Percentiles rank a stretch among this genome's conserved stretches.
Evolutionary conservation across 495 filamentous ascomycete species (phyloP).

Genomic region (Neurospora sp.): DNA sequence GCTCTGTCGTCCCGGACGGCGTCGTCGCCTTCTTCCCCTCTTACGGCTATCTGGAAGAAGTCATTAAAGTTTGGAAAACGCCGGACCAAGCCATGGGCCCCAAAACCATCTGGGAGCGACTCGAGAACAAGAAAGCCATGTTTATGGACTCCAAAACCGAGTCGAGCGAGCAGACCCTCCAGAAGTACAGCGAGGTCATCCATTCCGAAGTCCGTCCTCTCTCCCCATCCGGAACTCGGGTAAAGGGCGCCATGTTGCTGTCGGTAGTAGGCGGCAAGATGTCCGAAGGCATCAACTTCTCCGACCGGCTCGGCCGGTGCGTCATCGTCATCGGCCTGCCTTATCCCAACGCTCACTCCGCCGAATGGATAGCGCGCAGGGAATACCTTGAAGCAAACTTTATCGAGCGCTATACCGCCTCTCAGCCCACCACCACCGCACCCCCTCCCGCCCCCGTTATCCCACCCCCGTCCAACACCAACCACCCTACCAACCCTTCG

Average conservation of each 20-base stretch:
- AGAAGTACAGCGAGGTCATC: constrained; percentile 61
- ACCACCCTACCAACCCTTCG: not conserved
- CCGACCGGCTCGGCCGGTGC: constrained; percentile 77
- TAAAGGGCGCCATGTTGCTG: constrained; percentile 65
- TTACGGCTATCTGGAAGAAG: constrained; percentile 76
- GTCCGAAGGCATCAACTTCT: constrained; percentile 97
- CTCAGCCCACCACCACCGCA: not conserved
- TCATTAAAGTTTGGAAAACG: constrained; percentile 57
- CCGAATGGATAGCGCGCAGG: constrained; percentile 86
- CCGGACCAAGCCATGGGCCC: constrained; percentile 4
- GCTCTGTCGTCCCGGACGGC: constrained; percentile 70
- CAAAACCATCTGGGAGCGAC: constrained; percentile 39
- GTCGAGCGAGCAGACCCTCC: constrained; percentile 56
- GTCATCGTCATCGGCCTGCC: constrained; percentile 85
- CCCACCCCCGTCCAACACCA: not conserved
- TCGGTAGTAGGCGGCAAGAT: constrained; percentile 92
- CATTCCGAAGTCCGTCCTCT: constrained; percentile 18
- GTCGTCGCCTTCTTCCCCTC: constrained; percentile 96
- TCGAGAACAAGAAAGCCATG: constrained; percentile 53
- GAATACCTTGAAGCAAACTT: constrained; percentile 73
- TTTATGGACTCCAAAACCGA: constrained; percentile 55
- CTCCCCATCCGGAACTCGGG: not conserved
- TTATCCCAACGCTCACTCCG: constrained; percentile 81
- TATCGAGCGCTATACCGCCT: constrained; percentile 28
- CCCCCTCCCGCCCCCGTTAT: constrained; percentile 34